These are phyloP conservation scores for Basipetospora chlamydospora DNA, from an alignment of 2,329 filamentous ascomycete genomes.

Conservation along the genomic window DNA sequence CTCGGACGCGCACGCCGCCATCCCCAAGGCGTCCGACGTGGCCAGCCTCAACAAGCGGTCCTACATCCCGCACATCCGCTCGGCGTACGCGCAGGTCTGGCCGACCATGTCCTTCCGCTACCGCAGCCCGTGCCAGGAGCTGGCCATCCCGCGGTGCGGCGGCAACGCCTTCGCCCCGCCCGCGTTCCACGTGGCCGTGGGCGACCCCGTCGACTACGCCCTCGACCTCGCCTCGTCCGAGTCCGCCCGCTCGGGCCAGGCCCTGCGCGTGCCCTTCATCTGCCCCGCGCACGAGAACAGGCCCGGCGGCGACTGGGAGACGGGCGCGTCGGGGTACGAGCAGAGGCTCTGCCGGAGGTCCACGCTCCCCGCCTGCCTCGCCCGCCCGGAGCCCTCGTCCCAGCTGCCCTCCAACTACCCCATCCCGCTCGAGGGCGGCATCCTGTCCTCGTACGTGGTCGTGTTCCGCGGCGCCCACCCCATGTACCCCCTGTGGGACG, in stretches of 20 bases:
- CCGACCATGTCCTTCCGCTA: conserved; percentile 46
- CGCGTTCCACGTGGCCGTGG: conserved; percentile 33
- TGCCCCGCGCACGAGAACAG: conserved; percentile 65
- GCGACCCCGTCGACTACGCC: conserved; percentile 46
- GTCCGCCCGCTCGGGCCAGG: conserved; percentile 19
- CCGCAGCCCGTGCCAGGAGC: conserved; percentile 31
- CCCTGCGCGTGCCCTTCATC: conserved; percentile 45
- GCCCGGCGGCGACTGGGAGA: conserved; percentile 70
- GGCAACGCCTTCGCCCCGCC: conserved; percentile 24
- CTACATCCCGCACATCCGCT: conserved; percentile 51
- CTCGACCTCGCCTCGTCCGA: conserved; percentile 37
- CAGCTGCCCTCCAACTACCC: conserved; percentile 39
- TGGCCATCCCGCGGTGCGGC: conserved; percentile 22
- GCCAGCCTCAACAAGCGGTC: conserved; percentile 58
- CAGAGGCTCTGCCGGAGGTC: conserved; percentile 63
- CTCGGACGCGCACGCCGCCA: no score
- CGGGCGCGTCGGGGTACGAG: conserved; percentile 31
- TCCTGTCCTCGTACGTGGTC: conserved; percentile 57
- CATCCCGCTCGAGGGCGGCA: conserved; percentile 53
- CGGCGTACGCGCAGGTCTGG: conserved; percentile 38
- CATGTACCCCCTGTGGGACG: conserved; percentile 41
- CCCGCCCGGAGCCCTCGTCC: conserved; percentile 40
- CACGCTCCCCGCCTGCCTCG: conserved; percentile 55
- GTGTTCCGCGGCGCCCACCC: conserved; percentile 59
- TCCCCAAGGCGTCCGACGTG: conserved; percentile 32